These are phyloP conservation scores for Mucor mucedo DNA, from an alignment of 371 early-diverging fungal genomes.

Conservation along the genomic window DNA sequence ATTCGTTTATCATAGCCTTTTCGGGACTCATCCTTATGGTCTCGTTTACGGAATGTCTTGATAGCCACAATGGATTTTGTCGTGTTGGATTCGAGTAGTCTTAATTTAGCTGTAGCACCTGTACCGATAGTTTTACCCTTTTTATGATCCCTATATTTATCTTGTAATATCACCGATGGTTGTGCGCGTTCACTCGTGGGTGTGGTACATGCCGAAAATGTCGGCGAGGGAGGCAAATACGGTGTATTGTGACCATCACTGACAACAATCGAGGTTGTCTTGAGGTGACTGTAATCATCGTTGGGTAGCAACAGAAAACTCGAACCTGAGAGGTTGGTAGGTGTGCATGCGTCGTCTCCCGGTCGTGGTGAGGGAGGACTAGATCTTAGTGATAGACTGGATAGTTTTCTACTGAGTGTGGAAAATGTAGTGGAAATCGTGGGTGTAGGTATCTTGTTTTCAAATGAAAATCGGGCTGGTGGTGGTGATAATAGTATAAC, in stretches of 20 bases:
- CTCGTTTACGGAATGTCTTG: slow-evolving; percentile 61
- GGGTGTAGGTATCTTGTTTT: slow-evolving; percentile 9
- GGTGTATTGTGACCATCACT: slow-evolving; percentile 1
- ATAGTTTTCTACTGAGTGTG: slow-evolving; percentile 22
- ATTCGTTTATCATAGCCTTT: slow-evolving; percentile 67
- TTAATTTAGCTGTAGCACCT: slow-evolving; percentile 40
- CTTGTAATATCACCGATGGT: slow-evolving; percentile 23
- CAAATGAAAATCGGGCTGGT: background rate
- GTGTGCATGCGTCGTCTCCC: background rate
- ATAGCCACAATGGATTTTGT: slow-evolving; percentile 24
- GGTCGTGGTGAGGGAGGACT: slow-evolving; percentile 14
- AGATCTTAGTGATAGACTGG: slow-evolving; percentile 24
- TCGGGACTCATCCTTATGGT: slow-evolving; percentile 53
- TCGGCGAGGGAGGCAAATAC: slow-evolving; percentile 24
- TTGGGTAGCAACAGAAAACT: slow-evolving; percentile 6
- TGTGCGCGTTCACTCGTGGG: slow-evolving; percentile 23
- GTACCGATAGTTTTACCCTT: slow-evolving; percentile 31
- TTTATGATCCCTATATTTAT: slow-evolving; percentile 32
- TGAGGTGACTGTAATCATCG: background rate
- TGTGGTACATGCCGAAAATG: slow-evolving; percentile 23
- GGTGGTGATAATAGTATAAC: slow-evolving; percentile 28
- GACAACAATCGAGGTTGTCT: slow-evolving; percentile 2
- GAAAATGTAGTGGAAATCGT: slow-evolving; percentile 4
- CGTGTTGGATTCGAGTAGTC: slow-evolving; percentile 17
- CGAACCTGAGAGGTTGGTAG: background rate